Conservation (phyloP, 345 rosid genomes). For the Gossypioides kirkii region DNA sequence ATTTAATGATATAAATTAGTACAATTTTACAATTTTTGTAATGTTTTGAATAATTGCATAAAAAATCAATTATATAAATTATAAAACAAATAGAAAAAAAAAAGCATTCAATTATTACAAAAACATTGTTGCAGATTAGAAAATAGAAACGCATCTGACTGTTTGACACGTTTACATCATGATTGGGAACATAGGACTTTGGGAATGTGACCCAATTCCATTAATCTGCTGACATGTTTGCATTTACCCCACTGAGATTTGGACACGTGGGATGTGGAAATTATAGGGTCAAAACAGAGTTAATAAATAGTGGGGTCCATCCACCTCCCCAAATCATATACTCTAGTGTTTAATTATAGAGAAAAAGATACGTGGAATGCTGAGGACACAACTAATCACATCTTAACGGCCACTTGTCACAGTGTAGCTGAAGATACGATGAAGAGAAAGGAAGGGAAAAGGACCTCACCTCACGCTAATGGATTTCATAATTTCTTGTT, state of each 20-base stretch:
- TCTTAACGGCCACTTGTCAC: neutral
- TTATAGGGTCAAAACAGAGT: neutral
- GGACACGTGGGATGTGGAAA: neutral
- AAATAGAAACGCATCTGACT: no score
- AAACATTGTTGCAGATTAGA: no score
- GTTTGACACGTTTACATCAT: no score
- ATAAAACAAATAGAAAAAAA: no score
- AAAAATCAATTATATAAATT: no score
- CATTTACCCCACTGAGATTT: neutral
- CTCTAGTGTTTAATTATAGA: neutral
- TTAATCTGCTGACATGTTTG: neutral
- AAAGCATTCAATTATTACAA: no score
- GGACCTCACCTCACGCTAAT: neutral
- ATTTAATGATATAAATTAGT: no score
- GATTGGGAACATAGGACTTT: no score
- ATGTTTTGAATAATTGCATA: no score
- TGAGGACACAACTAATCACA: neutral
- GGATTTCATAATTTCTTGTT: no score
- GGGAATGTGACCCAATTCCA: neutral
- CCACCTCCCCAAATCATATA: neutral
- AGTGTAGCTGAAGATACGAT: neutral
- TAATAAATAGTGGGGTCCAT: neutral
- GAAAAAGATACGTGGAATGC: neutral
- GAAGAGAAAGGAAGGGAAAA: neutral
- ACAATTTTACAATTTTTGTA: no score